Evolutionary conservation across 2,329 filamentous ascomycete genomes (phyloP), one percentile per base, ranked within the genome.

Genomic region (Neurospora crassa): DNA sequence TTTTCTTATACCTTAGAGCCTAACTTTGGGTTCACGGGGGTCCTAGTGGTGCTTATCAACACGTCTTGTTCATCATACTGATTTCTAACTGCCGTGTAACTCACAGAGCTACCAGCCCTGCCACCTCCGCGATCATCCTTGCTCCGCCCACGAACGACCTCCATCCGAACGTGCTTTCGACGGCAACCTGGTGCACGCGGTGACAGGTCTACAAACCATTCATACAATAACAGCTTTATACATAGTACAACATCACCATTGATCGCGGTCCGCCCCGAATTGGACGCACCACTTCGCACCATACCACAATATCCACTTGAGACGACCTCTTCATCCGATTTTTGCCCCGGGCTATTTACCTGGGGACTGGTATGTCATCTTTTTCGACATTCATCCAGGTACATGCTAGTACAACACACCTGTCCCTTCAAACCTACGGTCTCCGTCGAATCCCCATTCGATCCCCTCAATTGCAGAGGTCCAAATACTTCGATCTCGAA

Each of bases 11-110:
- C 3, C 24, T 10, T 18, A 2, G 24, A 63, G 14, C 29, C 37
- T 63, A 29, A 8, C 16, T 63, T 63, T 63, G 16, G 53, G 29
- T 8, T 8, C 7, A 16, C 2, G 16, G 29, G 20, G 1, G 18
- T 8, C 53, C 29, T 34, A 29, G 53, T 29, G 16, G 14, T 63
- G 53, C 24, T 16, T 18, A 37, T 63, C 6, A n/a, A 63, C 29
- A 63, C 53, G 53, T 37, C 53, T 11, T 63, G 14, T 63, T 63
- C 29, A 63, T 14, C 43, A 12, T 67, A 40, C 40, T 67, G 67
- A 68, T 69, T 71, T 71, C 70, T 71, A 67, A 71, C 43, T 70
- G 69, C 37, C 29, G 47, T 67, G 67, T 67, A 71, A 71, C 67
- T 41, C 59, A 69, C 53, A 63, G 70, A 59, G 67, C 20, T 63